Evolutionary conservation across 768 basidiomycete species (phyloP), one percentile per base, ranked within the genome.

Genomic region (Leucogyrophana mollusca): DNA sequence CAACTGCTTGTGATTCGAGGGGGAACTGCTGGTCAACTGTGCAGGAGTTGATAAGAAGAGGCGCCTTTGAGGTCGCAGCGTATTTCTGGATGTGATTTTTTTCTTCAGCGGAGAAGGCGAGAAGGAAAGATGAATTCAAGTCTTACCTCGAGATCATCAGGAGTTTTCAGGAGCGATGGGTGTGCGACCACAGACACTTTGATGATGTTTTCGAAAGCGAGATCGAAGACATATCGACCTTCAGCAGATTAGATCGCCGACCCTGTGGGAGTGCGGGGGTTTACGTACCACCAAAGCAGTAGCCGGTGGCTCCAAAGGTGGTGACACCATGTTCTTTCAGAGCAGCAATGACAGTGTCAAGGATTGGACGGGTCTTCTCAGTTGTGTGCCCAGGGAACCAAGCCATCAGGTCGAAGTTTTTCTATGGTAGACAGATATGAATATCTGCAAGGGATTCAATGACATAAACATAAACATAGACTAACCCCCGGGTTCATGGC

Each of bases 1-100:
- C 66, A 34, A 55, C 51, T 8, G 50, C 53, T 49, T 70, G 69
- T 17, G 56, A 43, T 38, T 67, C 66, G 2, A 38, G 27, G 6
- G 68, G 63, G 60, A 74, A 73, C 50, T 36, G 32, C 3, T 40
- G 18, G 49, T 73, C 70, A 2, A 56, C 24, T 37, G 69, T 65
- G 53, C 73, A 70, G 10, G 66, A 63, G 55, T 73, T 70, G 56
- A 75, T 68, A 21, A 76, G 64, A 25, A 74, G 64, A 18, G 76
- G 75, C 2, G 66, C 68, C 18, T 60, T 63, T 34, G 70, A 59
- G 42, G 43, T 52, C 36, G 52, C 48, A 36, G 56, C 49, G 47
- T 71, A 73, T 54, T 52, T 56, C 69, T 72, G 22, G 16, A 40
- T 14, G 23, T 4, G 11, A 23, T 21, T 17, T 13, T 17, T 16